Evolutionary conservation across 257 asterid genomes (phyloP), one percentile per base, ranked within the genome.

Genomic region (Osmanthus fragrans): DNA sequence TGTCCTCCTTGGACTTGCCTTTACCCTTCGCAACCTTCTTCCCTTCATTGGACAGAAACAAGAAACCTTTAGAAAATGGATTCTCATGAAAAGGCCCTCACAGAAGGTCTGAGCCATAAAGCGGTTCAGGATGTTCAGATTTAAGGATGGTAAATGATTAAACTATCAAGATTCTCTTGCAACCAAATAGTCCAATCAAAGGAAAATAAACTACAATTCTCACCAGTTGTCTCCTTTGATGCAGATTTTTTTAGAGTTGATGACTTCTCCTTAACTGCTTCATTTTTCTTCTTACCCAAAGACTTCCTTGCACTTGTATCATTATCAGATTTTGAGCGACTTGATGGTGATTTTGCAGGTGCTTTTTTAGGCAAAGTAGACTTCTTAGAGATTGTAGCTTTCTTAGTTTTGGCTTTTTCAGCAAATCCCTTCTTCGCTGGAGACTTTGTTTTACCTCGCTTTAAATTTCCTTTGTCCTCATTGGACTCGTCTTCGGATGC

Each of bases 141-240:
- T 56, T n/a, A 2, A 13, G 25, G 29, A 56, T n/a, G 4, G 25
- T 56, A 54, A 40, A 54, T 54, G 64, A 56, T 56, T 56, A n/a
- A n/a, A 56, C 29, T 5, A 56, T 56, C 27, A 56, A 56, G 65
- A 56, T 42, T 42, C 51, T 42, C 51, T 42, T 42, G 51, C 51
- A 42, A 42, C 29, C 12, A 56, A n/a, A 6, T 2, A 56, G 25
- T 7, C 29, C 65, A n/a, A 56, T 56, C 12, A 67, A 33, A 60
- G 33, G 29, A 56, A 56, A 77, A 77, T 69, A 0, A 27, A 27
- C 54, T 10, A 74, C 9, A 47, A 49, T 76, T 63, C 93, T 85
- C 73, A 93, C 99, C 97, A 67, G 87, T 77, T 67, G 76, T 89
- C 80, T 87, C 93, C 76, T 78, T 90, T 60, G 91, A n/a, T 42